Evolutionary conservation across 2,329 filamentous ascomycete genomes (phyloP).

Genomic region (Domatiomyces catenatus): DNA sequence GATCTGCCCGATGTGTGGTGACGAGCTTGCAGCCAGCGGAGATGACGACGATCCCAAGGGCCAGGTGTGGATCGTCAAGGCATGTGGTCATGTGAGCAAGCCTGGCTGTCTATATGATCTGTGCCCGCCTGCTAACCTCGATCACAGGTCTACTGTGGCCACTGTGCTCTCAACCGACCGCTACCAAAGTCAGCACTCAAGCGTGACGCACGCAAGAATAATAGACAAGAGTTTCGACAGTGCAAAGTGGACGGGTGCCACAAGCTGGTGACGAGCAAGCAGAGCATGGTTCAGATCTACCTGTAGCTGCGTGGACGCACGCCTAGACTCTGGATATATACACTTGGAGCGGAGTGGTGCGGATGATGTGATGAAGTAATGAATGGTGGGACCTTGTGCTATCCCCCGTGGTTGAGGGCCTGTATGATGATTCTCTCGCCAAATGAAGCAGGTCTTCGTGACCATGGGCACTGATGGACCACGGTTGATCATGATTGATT

Average conservation of each 20-base stretch:
- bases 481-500: no score
- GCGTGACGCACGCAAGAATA: not conserved
- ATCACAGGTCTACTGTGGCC: conserved; percentile 33
- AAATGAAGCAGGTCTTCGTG: no score
- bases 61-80: conserved; percentile 83
- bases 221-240: conserved; percentile 21
- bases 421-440: no score
- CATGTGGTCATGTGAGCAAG: conserved; percentile 70
- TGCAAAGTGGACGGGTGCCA: conserved; percentile 30
- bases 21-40: conserved; percentile 65
- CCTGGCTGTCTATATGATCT: conserved; percentile 2
- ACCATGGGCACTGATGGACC: no score
- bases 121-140: not conserved
- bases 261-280: conserved; percentile 25
- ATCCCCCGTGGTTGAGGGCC: no score
- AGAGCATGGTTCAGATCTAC: conserved; percentile 33
- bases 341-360: not conserved
- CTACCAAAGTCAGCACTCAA: conserved; percentile 13
- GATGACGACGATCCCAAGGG: conserved; percentile 49
- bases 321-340: not conserved
- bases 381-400: no score
- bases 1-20: conserved; percentile 72
- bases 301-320: conserved; percentile 20
- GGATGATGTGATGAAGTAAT: not conserved
- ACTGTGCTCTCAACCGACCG: conserved; percentile 28